These are phyloP conservation scores for Mariannaea sp. DNA, from an alignment of 2,329 filamentous ascomycete genomes.

Conservation along the genomic window DNA sequence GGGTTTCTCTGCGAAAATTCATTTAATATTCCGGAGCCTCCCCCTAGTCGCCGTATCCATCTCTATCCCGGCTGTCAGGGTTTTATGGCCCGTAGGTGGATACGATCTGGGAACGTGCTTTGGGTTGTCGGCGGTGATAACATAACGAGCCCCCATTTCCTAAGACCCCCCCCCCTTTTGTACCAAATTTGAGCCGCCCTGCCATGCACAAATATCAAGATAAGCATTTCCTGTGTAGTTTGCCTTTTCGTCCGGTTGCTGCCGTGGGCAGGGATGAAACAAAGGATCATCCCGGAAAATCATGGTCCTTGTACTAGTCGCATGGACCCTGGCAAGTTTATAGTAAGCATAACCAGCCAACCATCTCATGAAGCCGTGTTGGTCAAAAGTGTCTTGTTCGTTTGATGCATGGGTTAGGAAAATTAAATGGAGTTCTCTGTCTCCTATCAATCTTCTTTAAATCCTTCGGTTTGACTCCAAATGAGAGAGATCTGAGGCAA, in stretches of 20 bases:
- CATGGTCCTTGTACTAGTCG: background rate
- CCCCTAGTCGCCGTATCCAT: no score
- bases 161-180: background rate
- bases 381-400: no score
- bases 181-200: background rate
- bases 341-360: constrained; percentile 1
- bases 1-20: background rate
- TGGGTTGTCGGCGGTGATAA: background rate
- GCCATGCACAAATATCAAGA: background rate
- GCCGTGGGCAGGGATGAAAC: background rate
- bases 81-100: background rate
- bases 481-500: no score
- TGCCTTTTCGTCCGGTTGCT: background rate
- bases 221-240: background rate
- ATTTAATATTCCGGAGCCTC: background rate
- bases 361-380: no score
- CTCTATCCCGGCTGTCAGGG: background rate
- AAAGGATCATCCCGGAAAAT: background rate
- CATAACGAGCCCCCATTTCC: background rate
- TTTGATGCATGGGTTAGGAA: no score
- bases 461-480: no score
- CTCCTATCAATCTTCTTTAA: no score
- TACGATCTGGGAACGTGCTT: constrained; percentile 2
- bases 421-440: no score
- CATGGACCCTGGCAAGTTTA: background rate